Percentiles rank a stretch among this genome's conserved stretches.
phyloP scores from a whole-genome alignment of 2,329 filamentous ascomycete genomes.

The Gaeumannomyces tritici region DNA sequence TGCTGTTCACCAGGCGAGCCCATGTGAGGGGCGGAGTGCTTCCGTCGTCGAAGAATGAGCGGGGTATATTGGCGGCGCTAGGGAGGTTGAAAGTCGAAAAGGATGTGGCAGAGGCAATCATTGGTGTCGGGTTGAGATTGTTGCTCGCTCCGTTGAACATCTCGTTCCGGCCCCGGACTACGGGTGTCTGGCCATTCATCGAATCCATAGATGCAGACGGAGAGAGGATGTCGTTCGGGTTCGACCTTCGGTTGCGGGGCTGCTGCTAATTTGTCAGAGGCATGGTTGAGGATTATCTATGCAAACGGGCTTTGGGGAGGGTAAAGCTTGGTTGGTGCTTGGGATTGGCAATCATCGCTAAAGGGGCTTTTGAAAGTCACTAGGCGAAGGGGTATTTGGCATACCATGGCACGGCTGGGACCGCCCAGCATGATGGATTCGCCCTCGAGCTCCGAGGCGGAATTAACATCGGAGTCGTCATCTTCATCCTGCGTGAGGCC shows the following conservation, averaged over 20 bases:
- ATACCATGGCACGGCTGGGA: not conserved
- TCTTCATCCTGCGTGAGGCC: conserved; percentile 78
- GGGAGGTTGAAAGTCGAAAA: conserved; percentile 52
- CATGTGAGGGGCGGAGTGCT: conserved; percentile 73
- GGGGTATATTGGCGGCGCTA: conserved; percentile 54
- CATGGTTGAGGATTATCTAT: not conserved
- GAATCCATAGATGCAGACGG: conserved; percentile 89
- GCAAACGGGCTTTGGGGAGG: not conserved
- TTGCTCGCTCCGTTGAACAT: conserved; percentile 38
- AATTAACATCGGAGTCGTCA: conserved; percentile 74
- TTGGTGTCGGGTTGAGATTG: conserved; percentile 30
- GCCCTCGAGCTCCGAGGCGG: conserved; percentile 78
- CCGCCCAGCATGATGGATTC: conserved; percentile 55
- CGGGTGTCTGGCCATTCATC: conserved; percentile 59
- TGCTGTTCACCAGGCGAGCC: conserved; percentile 83
- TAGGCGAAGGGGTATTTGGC: not conserved
- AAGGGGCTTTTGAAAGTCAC: not conserved
- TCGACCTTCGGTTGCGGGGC: conserved; percentile 57
- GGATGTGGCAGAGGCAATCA: conserved; percentile 49
- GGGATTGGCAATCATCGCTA: not conserved
- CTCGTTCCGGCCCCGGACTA: conserved; percentile 47
- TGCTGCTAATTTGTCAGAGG: conserved; percentile 15
- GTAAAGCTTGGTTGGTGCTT: not conserved
- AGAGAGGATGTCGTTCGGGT: conserved; percentile 59
- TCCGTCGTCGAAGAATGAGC: conserved; percentile 87